Percentiles rank a stretch among this genome's conserved stretches.
Evolutionary conservation across 1,284 basidiomycete species (phyloP).

Genomic region (Ceratobasidium sp.): DNA sequence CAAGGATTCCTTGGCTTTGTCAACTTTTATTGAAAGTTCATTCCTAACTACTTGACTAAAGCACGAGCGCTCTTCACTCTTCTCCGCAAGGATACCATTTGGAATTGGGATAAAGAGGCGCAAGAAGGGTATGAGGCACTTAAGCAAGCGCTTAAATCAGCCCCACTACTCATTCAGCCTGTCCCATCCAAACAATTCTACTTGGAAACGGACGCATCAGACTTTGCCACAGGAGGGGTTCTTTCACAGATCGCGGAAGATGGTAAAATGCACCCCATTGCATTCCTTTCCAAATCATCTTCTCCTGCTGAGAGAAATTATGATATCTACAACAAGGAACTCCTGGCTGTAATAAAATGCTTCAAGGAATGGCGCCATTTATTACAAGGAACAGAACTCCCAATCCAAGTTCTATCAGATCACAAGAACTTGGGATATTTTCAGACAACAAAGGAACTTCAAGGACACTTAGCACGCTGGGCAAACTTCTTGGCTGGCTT

Average conservation of each 20-base stretch:
- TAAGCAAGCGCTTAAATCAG: background rate
- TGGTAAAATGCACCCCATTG: conserved; percentile 31
- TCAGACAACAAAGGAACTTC: conserved; percentile 42
- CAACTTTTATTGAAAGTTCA: conserved; percentile 45
- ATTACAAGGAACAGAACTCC: background rate
- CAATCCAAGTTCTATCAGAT: conserved; percentile 7
- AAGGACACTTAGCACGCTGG: conserved; percentile 2
- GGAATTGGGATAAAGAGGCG: background rate
- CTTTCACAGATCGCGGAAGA: conserved; percentile 21
- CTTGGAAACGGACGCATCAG: conserved; percentile 39
- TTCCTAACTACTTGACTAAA: conserved; percentile 53
- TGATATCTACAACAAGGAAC: conserved; percentile 23
- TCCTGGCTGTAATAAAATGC: background rate
- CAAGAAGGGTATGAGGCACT: background rate
- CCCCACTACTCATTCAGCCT: background rate
- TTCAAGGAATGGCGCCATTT: conserved; percentile 15
- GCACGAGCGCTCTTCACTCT: conserved; percentile 50
- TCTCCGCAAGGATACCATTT: background rate
- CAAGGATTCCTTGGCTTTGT: no score
- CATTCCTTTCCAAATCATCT: background rate
- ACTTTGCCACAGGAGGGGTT: conserved; percentile 26
- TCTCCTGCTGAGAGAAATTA: background rate
- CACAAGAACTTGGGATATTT: background rate
- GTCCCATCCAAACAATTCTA: background rate
- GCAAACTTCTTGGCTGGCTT: background rate